Conservation (phyloP, 176 grass and related monocot species). For the Lolium multiflorum region DNA sequence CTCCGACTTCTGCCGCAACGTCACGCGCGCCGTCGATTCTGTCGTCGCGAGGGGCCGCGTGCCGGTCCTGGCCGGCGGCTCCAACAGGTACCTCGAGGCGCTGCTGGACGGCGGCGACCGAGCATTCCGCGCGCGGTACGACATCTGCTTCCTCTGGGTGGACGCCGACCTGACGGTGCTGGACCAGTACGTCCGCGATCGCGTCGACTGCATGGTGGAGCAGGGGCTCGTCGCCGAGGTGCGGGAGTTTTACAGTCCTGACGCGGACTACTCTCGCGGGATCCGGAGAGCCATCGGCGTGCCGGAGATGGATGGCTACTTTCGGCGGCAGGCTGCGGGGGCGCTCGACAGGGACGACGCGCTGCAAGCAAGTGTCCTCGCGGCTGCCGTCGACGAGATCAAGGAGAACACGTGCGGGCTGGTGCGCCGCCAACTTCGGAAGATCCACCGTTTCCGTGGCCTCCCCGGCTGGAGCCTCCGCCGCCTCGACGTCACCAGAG, state of each 20-base stretch:
- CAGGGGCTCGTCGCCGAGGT: constrained; percentile 34
- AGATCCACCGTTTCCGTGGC: constrained; percentile 48
- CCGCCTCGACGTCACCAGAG: constrained; percentile 49
- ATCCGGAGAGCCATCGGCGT: constrained; percentile 51
- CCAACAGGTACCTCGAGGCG: constrained; percentile 28
- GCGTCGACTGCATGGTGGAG: constrained; percentile 38
- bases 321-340: constrained; percentile 12
- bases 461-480: constrained; percentile 46
- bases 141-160: constrained; percentile 37
- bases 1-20: neutral
- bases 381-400: constrained; percentile 39
- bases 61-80: constrained; percentile 40
- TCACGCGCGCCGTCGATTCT: neutral
- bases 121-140: neutral
- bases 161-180: constrained; percentile 11
- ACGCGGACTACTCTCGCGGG: constrained; percentile 45
- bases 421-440: constrained; percentile 48
- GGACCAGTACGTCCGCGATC: constrained; percentile 14
- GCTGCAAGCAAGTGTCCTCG: constrained; percentile 25
- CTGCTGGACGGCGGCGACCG: constrained; percentile 16
- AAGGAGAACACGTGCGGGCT: constrained; percentile 63
- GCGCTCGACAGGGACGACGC: neutral
- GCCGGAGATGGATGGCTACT: constrained; percentile 59
- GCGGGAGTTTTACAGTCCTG: neutral
- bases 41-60: constrained; percentile 11